phyloP scores from a whole-genome alignment of 2,329 filamentous ascomycete species.

The Helotiales sp. region DNA sequence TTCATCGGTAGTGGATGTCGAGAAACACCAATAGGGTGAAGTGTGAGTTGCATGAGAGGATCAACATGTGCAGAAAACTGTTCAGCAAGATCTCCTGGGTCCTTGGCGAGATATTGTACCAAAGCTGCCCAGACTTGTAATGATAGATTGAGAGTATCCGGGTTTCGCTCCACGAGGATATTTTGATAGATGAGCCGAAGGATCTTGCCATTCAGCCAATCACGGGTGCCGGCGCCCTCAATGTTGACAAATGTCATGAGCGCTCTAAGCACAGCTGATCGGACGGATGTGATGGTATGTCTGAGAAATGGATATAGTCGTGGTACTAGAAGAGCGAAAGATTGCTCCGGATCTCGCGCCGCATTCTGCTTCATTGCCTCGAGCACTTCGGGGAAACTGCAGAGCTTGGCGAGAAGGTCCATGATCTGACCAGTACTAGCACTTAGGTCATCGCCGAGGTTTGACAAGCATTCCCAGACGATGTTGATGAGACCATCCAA shows the following conservation, averaged over 20 bases:
- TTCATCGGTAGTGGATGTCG: slow-evolving; percentile 94
- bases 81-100: slow-evolving; percentile 66
- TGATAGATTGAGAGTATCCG: slow-evolving; percentile 79
- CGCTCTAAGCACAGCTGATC: slow-evolving; percentile 89
- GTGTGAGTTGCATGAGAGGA: slow-evolving; percentile 80
- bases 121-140: slow-evolving; percentile 86
- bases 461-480: slow-evolving; percentile 96
- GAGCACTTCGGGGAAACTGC: slow-evolving; percentile 89
- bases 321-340: slow-evolving; percentile 90
- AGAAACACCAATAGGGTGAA: slow-evolving; percentile 91
- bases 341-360: slow-evolving; percentile 79
- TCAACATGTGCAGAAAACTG: slow-evolving; percentile 79
- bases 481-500: slow-evolving; percentile 87
- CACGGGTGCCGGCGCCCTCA: slow-evolving; percentile 76
- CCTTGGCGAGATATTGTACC: slow-evolving; percentile 67
- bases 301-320: slow-evolving; percentile 94
- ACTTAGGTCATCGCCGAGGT: slow-evolving; percentile 94
- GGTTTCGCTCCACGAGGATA: slow-evolving; percentile 88
- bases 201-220: slow-evolving; percentile 91
- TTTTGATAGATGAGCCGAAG: slow-evolving; percentile 93
- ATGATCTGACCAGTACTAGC: slow-evolving; percentile 98
- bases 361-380: slow-evolving; percentile 94
- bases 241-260: slow-evolving; percentile 91
- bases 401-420: slow-evolving; percentile 95
- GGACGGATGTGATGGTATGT: slow-evolving; percentile 95